Conservation (phyloP, 2,329 filamentous ascomycete species). For the Ustulina deusta region DNA sequence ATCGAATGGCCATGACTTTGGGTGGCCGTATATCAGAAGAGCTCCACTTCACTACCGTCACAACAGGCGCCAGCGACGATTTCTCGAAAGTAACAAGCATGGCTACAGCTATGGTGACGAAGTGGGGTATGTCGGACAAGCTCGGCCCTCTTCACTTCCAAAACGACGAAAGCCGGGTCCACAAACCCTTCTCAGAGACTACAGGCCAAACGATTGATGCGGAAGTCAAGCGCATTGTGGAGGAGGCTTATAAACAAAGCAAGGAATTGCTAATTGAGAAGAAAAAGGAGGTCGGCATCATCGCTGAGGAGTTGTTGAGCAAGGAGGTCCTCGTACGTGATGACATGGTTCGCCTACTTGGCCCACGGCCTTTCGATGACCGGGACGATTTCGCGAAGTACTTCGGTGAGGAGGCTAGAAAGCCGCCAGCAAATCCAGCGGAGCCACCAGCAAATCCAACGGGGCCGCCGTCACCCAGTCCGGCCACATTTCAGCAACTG, state of each 20-base stretch:
- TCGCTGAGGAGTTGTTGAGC: constrained; percentile 90
- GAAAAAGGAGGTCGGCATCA: constrained; percentile 87
- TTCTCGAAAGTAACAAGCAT: constrained; percentile 98
- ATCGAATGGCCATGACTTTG: constrained; percentile 99
- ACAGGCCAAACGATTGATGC: constrained; percentile 92
- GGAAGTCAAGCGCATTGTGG: constrained; percentile 91
- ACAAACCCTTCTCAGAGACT: constrained; percentile 95
- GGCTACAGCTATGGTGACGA: constrained; percentile 98
- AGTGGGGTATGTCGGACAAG: constrained; percentile 97
- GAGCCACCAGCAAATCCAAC: constrained; percentile 62
- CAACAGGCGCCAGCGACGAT: constrained; percentile 93
- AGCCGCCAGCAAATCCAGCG: constrained; percentile 69
- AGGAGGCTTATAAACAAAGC: constrained; percentile 93
- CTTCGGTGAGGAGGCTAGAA: constrained; percentile 72
- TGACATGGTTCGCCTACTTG: constrained; percentile 90
- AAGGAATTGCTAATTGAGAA: constrained; percentile 83
- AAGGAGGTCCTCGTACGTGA: constrained; percentile 94
- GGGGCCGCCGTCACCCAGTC: constrained; percentile 44
- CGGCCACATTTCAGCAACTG: constrained; percentile 46
- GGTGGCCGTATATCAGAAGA: constrained; percentile 96
- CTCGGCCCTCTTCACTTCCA: constrained; percentile 94
- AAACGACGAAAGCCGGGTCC: constrained; percentile 81
- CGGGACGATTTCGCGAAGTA: constrained; percentile 93
- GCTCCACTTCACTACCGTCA: constrained; percentile 95
- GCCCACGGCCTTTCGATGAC: constrained; percentile 86